These are phyloP conservation scores for Eimeria brunetti DNA, from an alignment of 169 alveolate genomes.

Conservation along the genomic window DNA sequence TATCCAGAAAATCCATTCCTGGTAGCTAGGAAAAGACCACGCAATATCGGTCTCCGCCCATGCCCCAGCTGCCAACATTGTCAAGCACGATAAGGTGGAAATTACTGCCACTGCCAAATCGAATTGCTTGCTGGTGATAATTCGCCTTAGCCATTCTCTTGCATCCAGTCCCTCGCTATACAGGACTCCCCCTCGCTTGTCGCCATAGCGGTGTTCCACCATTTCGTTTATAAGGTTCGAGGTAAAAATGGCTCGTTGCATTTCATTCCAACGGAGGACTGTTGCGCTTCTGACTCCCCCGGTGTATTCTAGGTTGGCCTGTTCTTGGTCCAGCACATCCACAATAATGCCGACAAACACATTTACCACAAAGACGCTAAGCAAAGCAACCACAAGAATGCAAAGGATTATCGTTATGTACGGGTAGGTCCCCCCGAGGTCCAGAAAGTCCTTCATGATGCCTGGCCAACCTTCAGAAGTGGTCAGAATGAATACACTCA, in stretches of 20 bases:
- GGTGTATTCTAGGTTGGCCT: slow-evolving; percentile 70
- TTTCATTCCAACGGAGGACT: slow-evolving; percentile 78
- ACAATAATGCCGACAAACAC: slow-evolving; percentile 78
- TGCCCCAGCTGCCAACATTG: slow-evolving; percentile 62
- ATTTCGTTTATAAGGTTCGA: background rate
- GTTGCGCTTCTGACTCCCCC: slow-evolving; percentile 78
- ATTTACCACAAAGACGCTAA: slow-evolving; percentile 63
- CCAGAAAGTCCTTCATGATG: slow-evolving; percentile 37
- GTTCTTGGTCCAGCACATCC: slow-evolving; percentile 65
- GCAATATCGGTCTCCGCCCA: slow-evolving; percentile 57
- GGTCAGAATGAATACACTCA: slow-evolving; percentile 73
- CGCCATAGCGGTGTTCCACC: background rate
- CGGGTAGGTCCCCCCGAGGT: slow-evolving; percentile 45
- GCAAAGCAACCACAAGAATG: slow-evolving; percentile 58
- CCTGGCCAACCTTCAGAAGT: slow-evolving; percentile 81
- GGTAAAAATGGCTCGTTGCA: slow-evolving; percentile 69
- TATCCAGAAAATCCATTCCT: slow-evolving; percentile 36
- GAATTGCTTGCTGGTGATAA: slow-evolving; percentile 37
- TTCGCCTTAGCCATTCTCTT: slow-evolving; percentile 51
- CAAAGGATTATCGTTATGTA: slow-evolving; percentile 20
- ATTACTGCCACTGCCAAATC: slow-evolving; percentile 58
- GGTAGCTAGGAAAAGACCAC: slow-evolving; percentile 48
- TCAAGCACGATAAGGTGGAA: slow-evolving; percentile 35
- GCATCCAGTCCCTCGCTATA: slow-evolving; percentile 1
- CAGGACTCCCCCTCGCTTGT: background rate